Conservation (phyloP, 345 rosid species). For the Trapa incisa region DNA sequence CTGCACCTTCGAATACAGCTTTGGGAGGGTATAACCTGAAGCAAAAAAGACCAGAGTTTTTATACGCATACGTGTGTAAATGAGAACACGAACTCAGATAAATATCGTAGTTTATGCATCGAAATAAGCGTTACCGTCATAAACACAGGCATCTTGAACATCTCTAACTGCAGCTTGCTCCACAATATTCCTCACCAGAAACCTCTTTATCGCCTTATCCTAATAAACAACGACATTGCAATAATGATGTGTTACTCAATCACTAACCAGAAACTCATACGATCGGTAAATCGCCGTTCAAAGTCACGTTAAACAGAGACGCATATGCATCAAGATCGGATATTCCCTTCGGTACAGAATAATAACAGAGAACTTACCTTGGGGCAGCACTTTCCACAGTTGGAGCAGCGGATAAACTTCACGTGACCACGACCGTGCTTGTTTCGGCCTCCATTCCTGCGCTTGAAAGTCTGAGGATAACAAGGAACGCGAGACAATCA, state of each 20-base stretch:
- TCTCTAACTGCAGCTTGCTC: conserved; percentile 91
- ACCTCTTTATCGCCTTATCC: conserved; percentile 86
- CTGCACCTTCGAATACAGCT: conserved; percentile 77
- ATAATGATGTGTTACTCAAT: background rate
- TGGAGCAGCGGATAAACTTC: conserved; percentile 81
- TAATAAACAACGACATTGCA: conserved; percentile 5
- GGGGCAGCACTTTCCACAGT: conserved; percentile 93
- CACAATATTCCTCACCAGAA: conserved; percentile 79
- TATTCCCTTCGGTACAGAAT: background rate
- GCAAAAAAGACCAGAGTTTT: background rate
- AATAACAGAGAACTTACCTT: conserved; percentile 25
- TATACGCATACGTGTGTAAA: background rate
- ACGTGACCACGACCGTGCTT: conserved; percentile 94
- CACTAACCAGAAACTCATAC: background rate
- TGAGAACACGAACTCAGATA: too few relatives aligned
- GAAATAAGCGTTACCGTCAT: conserved; percentile 32
- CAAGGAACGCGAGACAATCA: background rate
- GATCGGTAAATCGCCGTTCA: background rate
- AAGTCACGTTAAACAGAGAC: background rate
- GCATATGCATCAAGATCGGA: background rate
- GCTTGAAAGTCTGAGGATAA: conserved; percentile 62
- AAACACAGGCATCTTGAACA: conserved; percentile 77
- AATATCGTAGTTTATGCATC: background rate
- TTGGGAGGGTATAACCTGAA: conserved; percentile 63
- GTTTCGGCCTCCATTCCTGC: conserved; percentile 90